Evolutionary conservation across 306 rosid genomes (phyloP), one percentile per base, ranked within the genome.

Genomic region (Benincasa hispida): DNA sequence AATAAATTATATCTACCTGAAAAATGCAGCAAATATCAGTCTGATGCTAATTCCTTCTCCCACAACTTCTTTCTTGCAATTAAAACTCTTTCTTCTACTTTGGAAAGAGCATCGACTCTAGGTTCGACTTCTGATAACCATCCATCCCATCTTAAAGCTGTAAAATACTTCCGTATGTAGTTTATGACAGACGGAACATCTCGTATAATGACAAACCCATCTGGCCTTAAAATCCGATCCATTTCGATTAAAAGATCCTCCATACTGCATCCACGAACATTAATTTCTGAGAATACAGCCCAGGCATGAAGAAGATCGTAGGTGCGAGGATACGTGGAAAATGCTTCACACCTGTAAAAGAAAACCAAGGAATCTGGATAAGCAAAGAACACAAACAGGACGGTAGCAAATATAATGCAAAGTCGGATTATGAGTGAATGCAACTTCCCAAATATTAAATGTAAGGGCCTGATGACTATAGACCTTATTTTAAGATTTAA

Each of bases 251-350:
- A 42, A 59, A 86, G 82, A 79, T 88, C 92, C 83, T 82, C 89
- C 59, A 59, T 21, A n/a, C 87, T 50, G 75, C 92, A 88, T 51
- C 88, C 87, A 60, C 55, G 89, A 61, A 74, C 85, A 34, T 77
- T 82, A 66, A 88, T 82, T 25, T 82, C 87, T 6, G 92, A 86
- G 57, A 88, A 81, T 77, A 88, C 85, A 41, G 78, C 63, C 89
- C 89, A 88, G 41, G 92, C 92, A 75, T 88, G 92, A 79, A 88
- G 83, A 80, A 88, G 87, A 81, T 88, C 89, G 28, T 84, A 88
- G 35, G 92, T 86, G 58, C 92, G 92, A 35, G 92, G 92, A 57
- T 88, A 88, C 3, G 89, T 86, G 9, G 92, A 88, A 82, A 88
- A 88, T 73, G 92, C 84, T 84, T 88, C 92, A 81, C 91, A 88